These are phyloP conservation scores for Aspergillus sp. DNA, from an alignment of 2,329 filamentous ascomycete genomes.

Conservation along the genomic window DNA sequence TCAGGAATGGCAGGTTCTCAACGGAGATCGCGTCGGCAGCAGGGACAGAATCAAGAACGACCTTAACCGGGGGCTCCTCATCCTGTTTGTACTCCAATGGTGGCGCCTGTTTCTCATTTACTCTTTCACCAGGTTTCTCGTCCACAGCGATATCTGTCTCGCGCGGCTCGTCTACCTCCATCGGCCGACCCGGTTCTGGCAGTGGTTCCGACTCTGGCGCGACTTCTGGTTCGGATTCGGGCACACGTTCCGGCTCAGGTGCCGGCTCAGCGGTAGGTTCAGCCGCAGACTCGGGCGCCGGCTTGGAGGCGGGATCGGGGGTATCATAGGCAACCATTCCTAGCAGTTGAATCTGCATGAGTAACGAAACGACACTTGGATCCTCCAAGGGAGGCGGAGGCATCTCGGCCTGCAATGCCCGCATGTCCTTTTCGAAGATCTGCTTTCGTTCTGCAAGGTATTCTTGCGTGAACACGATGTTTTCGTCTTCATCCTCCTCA, in stretches of 20 bases:
- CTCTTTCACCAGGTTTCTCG: not conserved
- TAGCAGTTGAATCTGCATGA: constrained; percentile 38
- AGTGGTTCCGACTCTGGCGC: not conserved
- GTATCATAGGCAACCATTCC: constrained; percentile 34
- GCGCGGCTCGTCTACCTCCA: not conserved
- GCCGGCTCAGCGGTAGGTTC: constrained; percentile 10
- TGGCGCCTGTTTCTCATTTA: constrained; percentile 4
- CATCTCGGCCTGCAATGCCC: constrained; percentile 34
- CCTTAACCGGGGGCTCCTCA: constrained; percentile 10
- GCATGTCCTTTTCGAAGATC: constrained; percentile 39
- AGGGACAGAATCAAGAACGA: constrained; percentile 9
- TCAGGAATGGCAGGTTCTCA: constrained; percentile 40
- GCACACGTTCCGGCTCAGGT: constrained; percentile 5
- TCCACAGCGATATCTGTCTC: not conserved
- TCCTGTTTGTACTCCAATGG: constrained; percentile 9
- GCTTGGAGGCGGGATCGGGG: constrained; percentile 11
- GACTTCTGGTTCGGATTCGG: constrained; percentile 3
- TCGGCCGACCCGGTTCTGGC: not conserved
- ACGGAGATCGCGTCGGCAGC: constrained; percentile 26
- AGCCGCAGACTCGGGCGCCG: constrained; percentile 2
- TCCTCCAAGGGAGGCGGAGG: constrained; percentile 38
- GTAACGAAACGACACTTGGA: constrained; percentile 31
- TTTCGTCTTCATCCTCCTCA: constrained; percentile 41
- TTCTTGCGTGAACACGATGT: constrained; percentile 39
- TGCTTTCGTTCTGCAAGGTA: constrained; percentile 39